These are phyloP conservation scores for Polygonum maritimum DNA, from an alignment of 148 eudicot genomes.

Conservation along the genomic window DNA sequence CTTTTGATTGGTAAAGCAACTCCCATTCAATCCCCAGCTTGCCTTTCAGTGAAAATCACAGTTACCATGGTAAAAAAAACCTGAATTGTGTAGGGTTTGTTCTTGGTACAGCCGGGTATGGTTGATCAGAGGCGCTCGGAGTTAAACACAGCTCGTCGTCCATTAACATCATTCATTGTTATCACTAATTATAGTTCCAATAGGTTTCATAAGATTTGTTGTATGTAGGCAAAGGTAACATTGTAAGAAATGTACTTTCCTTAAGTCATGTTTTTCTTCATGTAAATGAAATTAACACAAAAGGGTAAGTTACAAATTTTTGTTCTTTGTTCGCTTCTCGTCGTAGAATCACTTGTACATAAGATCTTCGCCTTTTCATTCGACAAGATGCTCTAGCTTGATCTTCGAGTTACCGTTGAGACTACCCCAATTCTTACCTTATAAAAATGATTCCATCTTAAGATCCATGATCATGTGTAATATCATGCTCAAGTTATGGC, in stretches of 20 bases:
- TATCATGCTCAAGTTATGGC: neutral
- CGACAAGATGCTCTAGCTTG: too few species aligned
- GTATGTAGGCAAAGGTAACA: neutral
- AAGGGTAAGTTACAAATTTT: neutral
- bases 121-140: slow-evolving; percentile 2
- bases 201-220: neutral
- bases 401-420: too few species aligned
- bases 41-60: neutral
- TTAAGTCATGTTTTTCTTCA: neutral
- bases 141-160: neutral
- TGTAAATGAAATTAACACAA: neutral
- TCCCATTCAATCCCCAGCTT: neutral
- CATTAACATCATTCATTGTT: neutral
- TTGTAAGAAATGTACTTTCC: neutral
- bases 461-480: neutral
- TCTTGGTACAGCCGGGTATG: neutral
- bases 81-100: neutral
- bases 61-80: neutral
- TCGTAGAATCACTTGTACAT: neutral
- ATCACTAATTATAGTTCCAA: slow-evolving; percentile 1
- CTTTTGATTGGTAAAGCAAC: neutral
- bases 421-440: too few species aligned
- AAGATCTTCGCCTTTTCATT: neutral
- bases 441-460: too few species aligned
- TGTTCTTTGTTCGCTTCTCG: neutral